phyloP scores from a whole-genome alignment of 2,329 filamentous ascomycete genomes.

The Ploettnerulaceae sp. region DNA sequence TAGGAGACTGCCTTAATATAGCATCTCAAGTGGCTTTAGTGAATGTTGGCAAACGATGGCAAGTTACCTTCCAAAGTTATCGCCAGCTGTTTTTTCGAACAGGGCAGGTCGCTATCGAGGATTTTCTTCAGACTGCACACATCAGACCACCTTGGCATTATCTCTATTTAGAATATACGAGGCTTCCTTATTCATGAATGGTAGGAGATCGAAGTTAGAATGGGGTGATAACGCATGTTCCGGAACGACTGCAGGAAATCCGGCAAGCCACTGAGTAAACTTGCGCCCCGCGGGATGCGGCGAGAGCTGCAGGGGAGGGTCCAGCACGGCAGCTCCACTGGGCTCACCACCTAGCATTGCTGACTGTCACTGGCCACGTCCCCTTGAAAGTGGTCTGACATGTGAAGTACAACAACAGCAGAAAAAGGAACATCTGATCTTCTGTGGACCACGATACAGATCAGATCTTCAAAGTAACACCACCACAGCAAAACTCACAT shows the following conservation, averaged over 20 bases:
- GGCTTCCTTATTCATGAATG: too few species aligned
- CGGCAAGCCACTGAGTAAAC: not conserved
- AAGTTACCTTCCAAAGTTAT: too few species aligned
- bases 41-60: too few species aligned
- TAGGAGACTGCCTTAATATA: too few species aligned
- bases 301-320: too few species aligned
- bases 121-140: not conserved
- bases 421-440: constrained; percentile 2
- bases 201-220: not conserved
- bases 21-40: too few species aligned
- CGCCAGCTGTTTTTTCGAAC: not conserved
- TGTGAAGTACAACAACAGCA: too few species aligned
- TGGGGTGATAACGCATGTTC: not conserved
- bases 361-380: too few species aligned
- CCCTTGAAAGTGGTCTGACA: constrained; percentile 7
- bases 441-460: not conserved
- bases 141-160: not conserved
- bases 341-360: too few species aligned
- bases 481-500: not conserved
- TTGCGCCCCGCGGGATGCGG: not conserved
- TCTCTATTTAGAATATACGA: not conserved
- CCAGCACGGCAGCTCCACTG: too few species aligned
- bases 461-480: not conserved
- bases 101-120: not conserved
- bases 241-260: not conserved